These are phyloP conservation scores for Backusella australiensis DNA, from an alignment of 192 early-diverging fungal species.

Conservation along the genomic window DNA sequence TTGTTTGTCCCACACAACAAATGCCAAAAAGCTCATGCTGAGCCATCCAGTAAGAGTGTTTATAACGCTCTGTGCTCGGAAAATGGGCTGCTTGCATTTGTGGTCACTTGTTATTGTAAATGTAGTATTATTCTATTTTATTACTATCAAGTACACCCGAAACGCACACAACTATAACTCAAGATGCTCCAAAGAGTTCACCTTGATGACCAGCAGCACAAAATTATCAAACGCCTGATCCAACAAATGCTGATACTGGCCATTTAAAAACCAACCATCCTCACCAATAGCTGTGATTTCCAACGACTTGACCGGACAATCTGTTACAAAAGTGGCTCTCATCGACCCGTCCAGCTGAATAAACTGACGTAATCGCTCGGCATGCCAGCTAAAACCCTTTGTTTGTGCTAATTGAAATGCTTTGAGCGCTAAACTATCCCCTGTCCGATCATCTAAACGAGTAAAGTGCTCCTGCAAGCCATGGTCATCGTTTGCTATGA, in stretches of 20 bases:
- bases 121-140: no score
- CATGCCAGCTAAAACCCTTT: constrained; percentile 27
- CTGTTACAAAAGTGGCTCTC: constrained; percentile 19
- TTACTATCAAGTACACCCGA: no score
- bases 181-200: constrained; percentile 27
- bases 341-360: constrained; percentile 15
- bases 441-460: background rate
- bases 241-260: constrained; percentile 9
- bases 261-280: constrained; percentile 12
- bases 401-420: constrained; percentile 1
- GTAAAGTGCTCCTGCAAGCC: background rate
- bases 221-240: constrained; percentile 36
- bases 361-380: constrained; percentile 32
- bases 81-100: no score
- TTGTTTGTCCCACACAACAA: no score
- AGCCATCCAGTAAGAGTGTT: no score
- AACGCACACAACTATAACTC: background rate
- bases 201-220: constrained; percentile 32
- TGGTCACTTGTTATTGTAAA: no score
- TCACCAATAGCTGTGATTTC: constrained; percentile 10
- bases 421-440: background rate
- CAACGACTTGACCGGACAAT: background rate
- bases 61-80: no score
- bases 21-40: no score
- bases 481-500: background rate